Percentiles rank a stretch among this genome's conserved stretches.
phyloP scores from a whole-genome alignment of 768 basidiomycete genomes.

The Hypsizygus marmoreus region DNA sequence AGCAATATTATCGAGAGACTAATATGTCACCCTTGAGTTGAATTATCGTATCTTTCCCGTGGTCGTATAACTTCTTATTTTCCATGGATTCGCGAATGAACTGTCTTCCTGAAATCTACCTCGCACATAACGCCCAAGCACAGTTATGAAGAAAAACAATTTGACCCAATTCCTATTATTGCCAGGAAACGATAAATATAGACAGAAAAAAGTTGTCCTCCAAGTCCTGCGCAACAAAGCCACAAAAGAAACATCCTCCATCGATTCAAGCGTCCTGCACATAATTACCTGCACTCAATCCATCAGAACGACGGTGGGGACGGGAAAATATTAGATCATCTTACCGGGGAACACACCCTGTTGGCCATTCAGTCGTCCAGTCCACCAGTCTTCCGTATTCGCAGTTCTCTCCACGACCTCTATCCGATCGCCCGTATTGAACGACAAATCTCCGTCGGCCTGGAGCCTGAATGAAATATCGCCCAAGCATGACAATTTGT shows the following conservation, averaged over 20 bases:
- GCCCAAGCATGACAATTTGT: background rate
- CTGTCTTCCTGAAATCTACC: too few species aligned
- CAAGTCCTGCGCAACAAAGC: too few species aligned
- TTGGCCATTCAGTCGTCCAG: conserved; percentile 77
- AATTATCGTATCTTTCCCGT: too few species aligned
- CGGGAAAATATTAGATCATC: conserved; percentile 9
- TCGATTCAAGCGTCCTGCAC: conserved; percentile 49
- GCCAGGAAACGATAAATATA: too few species aligned
- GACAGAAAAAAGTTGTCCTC: background rate
- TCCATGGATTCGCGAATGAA: too few species aligned
- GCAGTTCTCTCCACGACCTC: conserved; percentile 83
- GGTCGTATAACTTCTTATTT: too few species aligned
- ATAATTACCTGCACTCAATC: conserved; percentile 54
- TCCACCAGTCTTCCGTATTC: conserved; percentile 97
- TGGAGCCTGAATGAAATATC: conserved; percentile 25
- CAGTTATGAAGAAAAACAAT: too few species aligned
- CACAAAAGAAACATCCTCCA: background rate
- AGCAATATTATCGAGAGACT: too few species aligned
- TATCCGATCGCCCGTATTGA: conserved; percentile 87
- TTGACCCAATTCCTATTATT: too few species aligned
- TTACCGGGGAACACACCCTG: conserved; percentile 91
- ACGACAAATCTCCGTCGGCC: conserved; percentile 92
- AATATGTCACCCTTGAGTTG: too few species aligned
- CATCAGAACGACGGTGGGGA: too few species aligned
- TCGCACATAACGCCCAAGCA: too few species aligned